Evolutionary conservation across 345 rosid species (phyloP), one percentile per base, ranked within the genome.

Genomic region (Salix dunnii): DNA sequence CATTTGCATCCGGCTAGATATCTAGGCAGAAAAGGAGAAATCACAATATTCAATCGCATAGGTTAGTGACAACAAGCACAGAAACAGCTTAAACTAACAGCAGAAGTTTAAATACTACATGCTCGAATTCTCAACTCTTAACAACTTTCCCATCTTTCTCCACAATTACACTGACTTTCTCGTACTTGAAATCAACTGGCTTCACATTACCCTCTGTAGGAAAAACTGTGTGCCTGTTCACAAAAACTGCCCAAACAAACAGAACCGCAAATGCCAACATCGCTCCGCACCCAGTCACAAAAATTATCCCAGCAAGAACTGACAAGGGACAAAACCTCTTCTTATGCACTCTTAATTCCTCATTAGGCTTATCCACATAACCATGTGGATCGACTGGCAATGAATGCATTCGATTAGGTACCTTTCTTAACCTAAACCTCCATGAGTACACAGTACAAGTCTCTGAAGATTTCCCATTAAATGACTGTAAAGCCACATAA

Each of bases 381-480:
- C 31, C 81, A 0, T 30, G 70, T 3, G 89, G 90, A 82, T 88
- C 79, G 0, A 48, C 80, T 0, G 90, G 90, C 53, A 85, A 74
- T 1, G 91, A 90, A 85, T 90, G 94, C 89, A 83, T 71, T 75
- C 83, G 72, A 48, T 43, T 67, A 2, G 78, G 83, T 66, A 81
- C 61, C 12, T 60, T 70, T 73, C 88, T 82, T 38, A 79, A 58
- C 80, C 67, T 84, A 77, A 86, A 87, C 68, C 82, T 86, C 90
- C 90, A 88, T 0, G 90, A 88, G 76, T 82, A 85, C 67, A 90
- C 78, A 42, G 43, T 68, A 69, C 77, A 75, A 35, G 61, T 80
- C 68, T 81, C 83, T 31, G 69, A 72, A 3, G 81, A 74, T 36
- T 64, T 70, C 49, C 77, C 77, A 65, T 75, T 87, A 12, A 81